Conservation (phyloP, 129 eudicot species). For the Cynara cardunculus region DNA sequence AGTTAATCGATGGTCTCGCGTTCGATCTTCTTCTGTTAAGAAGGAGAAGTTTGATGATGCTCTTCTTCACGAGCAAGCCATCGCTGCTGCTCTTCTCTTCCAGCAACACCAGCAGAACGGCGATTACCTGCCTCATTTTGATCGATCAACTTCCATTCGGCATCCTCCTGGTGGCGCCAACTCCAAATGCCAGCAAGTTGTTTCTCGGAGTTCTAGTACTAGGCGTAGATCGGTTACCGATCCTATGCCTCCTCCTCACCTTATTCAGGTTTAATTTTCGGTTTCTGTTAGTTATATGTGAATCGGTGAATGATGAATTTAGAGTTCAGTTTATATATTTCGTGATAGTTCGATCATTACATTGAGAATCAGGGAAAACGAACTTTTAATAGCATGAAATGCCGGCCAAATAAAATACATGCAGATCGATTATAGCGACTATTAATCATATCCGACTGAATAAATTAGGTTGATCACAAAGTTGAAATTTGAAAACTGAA, state of each 20-base stretch:
- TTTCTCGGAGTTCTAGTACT: constrained; percentile 64
- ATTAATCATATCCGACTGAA: background rate
- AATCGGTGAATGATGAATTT: background rate
- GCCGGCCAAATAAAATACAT: constrained; percentile 9
- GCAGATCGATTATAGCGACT: background rate
- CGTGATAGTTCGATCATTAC: background rate
- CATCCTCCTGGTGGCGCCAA: constrained; percentile 19
- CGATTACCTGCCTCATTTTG: constrained; percentile 37
- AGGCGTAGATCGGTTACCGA: constrained; percentile 68
- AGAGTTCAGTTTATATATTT: background rate
- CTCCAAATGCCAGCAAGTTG: constrained; percentile 34
- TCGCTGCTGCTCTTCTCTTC: constrained; percentile 74
- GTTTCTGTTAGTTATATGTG: background rate
- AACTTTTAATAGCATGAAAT: background rate
- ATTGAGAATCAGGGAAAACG: background rate
- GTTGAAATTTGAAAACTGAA: background rate
- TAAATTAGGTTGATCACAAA: background rate
- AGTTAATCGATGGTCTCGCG: constrained; percentile 59
- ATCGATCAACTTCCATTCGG: constrained; percentile 59
- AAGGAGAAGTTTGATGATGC: constrained; percentile 44
- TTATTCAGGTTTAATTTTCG: constrained; percentile 51
- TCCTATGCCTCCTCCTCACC: constrained; percentile 59
- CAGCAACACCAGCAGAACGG: constrained; percentile 67
- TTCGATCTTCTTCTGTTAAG: constrained; percentile 48
- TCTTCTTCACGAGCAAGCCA: constrained; percentile 52